phyloP scores from a whole-genome alignment of 208 protist species.

The Trypanosoma melophagium region DNA sequence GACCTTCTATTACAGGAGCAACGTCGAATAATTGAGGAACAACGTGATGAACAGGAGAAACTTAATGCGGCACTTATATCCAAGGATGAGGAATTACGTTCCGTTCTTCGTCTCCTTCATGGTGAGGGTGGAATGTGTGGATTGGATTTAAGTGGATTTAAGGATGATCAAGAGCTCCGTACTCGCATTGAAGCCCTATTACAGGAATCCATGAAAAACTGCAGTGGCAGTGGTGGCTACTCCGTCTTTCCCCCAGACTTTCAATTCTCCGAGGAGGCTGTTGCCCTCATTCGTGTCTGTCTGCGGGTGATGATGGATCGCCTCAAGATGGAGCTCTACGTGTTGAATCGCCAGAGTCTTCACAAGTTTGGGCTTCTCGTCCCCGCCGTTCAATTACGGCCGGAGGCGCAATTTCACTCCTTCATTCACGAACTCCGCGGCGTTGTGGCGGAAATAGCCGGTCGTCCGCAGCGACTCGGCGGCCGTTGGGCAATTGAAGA shows the following conservation, averaged over 20 bases:
- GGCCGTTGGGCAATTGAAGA: slow-evolving; percentile 62
- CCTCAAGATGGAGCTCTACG: slow-evolving; percentile 77
- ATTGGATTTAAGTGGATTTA: slow-evolving; percentile 11
- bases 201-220: slow-evolving; percentile 34
- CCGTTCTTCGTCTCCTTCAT: slow-evolving; percentile 15
- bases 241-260: slow-evolving; percentile 65
- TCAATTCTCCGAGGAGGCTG: slow-evolving; percentile 59
- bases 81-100: slow-evolving; percentile 60
- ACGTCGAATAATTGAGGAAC: slow-evolving; percentile 39
- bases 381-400: slow-evolving; percentile 60
- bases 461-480: slow-evolving; percentile 51
- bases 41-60: slow-evolving; percentile 35
- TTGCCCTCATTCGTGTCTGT: slow-evolving; percentile 61
- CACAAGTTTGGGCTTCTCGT: slow-evolving; percentile 55
- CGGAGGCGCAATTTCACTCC: slow-evolving; percentile 62
- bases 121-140: too few species aligned
- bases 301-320: slow-evolving; percentile 70
- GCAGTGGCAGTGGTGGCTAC: slow-evolving; percentile 35
- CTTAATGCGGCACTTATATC: slow-evolving; percentile 32
- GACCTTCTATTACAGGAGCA: slow-evolving; percentile 52
- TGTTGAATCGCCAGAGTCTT: slow-evolving; percentile 68
- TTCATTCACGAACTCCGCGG: slow-evolving; percentile 73
- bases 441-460: slow-evolving; percentile 58
- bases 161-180: slow-evolving; percentile 28
- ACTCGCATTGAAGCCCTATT: slow-evolving; percentile 62